These are phyloP conservation scores for Durotheca rogersii DNA, from an alignment of 495 filamentous ascomycete species.

Conservation along the genomic window DNA sequence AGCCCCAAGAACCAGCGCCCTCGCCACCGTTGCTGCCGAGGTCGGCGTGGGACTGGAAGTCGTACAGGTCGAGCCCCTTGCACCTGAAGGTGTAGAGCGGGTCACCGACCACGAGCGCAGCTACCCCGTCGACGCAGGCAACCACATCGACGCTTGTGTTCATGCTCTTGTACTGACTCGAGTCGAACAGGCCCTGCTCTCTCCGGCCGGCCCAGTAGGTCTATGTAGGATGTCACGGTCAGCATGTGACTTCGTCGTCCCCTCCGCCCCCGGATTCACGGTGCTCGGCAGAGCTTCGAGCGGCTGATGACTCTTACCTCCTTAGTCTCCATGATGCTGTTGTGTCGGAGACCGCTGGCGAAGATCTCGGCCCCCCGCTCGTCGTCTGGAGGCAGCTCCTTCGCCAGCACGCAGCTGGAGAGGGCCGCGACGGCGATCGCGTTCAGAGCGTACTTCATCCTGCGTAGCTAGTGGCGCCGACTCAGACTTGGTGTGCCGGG, in stretches of 20 bases:
- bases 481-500: constrained; percentile 12
- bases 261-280: not conserved
- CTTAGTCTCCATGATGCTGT: constrained; percentile 49
- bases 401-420: constrained; percentile 34
- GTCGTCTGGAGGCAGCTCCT: constrained; percentile 37
- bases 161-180: constrained; percentile 40
- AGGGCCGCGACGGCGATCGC: constrained; percentile 39
- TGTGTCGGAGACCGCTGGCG: constrained; percentile 48
- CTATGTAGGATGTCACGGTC: constrained; percentile 20
- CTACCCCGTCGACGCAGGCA: constrained; percentile 51
- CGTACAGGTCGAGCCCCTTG: constrained; percentile 56
- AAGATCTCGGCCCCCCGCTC: constrained; percentile 40
- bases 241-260: not conserved
- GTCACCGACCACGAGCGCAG: constrained; percentile 44
- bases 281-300: too few species aligned
- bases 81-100: constrained; percentile 52
- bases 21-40: constrained; percentile 47
- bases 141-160: constrained; percentile 21
- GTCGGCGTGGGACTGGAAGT: constrained; percentile 53
- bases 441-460: constrained; percentile 35
- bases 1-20: constrained; percentile 53
- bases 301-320: constrained; percentile 22
- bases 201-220: constrained; percentile 39
- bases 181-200: constrained; percentile 42
- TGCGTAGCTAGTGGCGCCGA: constrained; percentile 7